Percentiles rank a stretch among this genome's conserved stretches.
Evolutionary conservation across 176 grass and related monocot genomes (phyloP).

Genomic region (Cymbopogon citratus): DNA sequence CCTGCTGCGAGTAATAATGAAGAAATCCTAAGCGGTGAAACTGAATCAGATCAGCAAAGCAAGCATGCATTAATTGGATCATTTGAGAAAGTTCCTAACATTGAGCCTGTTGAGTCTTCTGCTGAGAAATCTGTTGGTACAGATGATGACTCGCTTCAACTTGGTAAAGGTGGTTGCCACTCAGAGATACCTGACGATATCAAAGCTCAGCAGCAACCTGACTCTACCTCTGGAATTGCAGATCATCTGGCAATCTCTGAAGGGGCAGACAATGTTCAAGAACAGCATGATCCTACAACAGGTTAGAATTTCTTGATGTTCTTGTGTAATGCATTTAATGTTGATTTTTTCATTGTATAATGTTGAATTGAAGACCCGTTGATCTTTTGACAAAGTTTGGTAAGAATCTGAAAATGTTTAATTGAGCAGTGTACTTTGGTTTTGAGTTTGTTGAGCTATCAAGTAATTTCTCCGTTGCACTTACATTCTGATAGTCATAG

Average conservation of each 20-base stretch:
- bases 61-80: constrained; percentile 5
- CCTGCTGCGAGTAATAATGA: background rate
- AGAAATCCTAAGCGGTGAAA: background rate
- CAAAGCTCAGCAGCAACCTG: constrained; percentile 20
- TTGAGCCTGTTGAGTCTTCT: background rate
- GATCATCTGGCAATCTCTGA: constrained; percentile 9
- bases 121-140: constrained; percentile 2
- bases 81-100: background rate
- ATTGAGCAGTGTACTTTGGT: background rate
- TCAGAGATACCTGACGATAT: background rate
- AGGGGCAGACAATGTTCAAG: background rate
- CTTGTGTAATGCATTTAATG: background rate
- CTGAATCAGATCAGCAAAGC: constrained; percentile 4
- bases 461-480: background rate
- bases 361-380: background rate
- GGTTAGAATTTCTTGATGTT: constrained; percentile 21
- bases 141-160: background rate
- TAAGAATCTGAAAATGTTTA: background rate
- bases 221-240: constrained; percentile 18
- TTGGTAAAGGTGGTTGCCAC: background rate
- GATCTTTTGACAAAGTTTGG: background rate
- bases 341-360: background rate
- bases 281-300: background rate
- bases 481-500: background rate
- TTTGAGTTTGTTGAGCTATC: constrained; percentile 4